Percentiles rank a stretch among this genome's conserved stretches.
These are phyloP conservation scores for Leccinum truebloodii DNA, from an alignment of 768 basidiomycete genomes.

Conservation along the genomic window DNA sequence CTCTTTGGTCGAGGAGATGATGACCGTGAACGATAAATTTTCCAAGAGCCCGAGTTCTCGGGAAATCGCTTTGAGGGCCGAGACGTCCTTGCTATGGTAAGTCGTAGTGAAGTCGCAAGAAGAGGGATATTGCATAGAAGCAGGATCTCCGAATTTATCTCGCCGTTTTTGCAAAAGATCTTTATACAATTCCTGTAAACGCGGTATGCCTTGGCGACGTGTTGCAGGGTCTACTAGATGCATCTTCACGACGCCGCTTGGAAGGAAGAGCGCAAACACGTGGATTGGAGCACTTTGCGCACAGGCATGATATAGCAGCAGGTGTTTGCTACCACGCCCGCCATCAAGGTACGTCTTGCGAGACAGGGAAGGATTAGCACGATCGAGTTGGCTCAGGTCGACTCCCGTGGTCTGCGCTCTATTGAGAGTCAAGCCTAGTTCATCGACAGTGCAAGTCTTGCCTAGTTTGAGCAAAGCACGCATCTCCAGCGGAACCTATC, in stretches of 20 bases:
- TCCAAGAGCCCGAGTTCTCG: conserved; percentile 81
- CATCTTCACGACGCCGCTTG: conserved; percentile 65
- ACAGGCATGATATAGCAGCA: conserved; percentile 87
- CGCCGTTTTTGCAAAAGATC: conserved; percentile 59
- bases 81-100: conserved; percentile 77
- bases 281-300: conserved; percentile 75
- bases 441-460: conserved; percentile 72
- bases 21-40: conserved; percentile 69
- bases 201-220: conserved; percentile 76
- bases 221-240: conserved; percentile 91
- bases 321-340: conserved; percentile 69
- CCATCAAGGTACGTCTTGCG: conserved; percentile 72
- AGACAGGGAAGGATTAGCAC: conserved; percentile 54
- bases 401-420: conserved; percentile 81
- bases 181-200: conserved; percentile 71
- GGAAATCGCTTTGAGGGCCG: conserved; percentile 84
- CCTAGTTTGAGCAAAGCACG: conserved; percentile 85
- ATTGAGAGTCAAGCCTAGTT: conserved; percentile 71
- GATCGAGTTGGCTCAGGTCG: conserved; percentile 79
- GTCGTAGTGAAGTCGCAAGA: conserved; percentile 60
- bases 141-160: conserved; percentile 39
- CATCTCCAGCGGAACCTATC: conserved; percentile 77
- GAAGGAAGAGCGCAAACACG: conserved; percentile 86
- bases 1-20: conserved; percentile 86
- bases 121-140: conserved; percentile 64